Evolutionary conservation across 2,329 filamentous ascomycete species (phyloP).

Genomic region (Aschersonia sp.): DNA sequence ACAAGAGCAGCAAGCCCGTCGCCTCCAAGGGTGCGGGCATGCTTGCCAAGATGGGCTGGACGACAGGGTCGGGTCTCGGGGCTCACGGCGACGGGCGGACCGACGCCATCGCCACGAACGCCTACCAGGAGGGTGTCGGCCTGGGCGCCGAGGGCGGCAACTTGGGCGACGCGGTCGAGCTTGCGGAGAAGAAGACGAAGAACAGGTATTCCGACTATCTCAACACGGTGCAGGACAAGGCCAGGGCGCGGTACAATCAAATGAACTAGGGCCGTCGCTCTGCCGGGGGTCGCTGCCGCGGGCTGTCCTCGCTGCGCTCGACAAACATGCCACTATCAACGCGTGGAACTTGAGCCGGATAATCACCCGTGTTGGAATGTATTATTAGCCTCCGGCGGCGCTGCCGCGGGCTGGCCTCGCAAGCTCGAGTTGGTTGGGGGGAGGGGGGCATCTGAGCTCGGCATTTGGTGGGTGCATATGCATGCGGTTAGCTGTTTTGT

Average conservation of each 20-base stretch:
- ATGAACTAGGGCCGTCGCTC: constrained; percentile 17
- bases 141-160: constrained; percentile 56
- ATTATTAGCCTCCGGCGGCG: too few species aligned
- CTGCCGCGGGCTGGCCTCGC: too few species aligned
- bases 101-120: constrained; percentile 46
- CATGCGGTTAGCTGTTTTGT: too few species aligned
- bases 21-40: constrained; percentile 51
- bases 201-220: constrained; percentile 48
- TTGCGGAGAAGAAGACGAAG: constrained; percentile 47
- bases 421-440: background rate
- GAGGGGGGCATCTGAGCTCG: background rate
- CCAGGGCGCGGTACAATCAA: constrained; percentile 49
- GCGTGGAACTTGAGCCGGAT: too few species aligned
- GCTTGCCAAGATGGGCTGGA: constrained; percentile 63
- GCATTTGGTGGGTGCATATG: background rate
- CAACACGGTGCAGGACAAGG: constrained; percentile 48
- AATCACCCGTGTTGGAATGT: too few species aligned
- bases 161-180: constrained; percentile 50
- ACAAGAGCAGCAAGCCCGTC: constrained; percentile 13
- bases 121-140: constrained; percentile 55
- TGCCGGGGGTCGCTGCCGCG: background rate
- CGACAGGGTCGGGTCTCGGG: constrained; percentile 47
- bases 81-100: constrained; percentile 47
- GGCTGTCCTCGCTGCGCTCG: too few species aligned
- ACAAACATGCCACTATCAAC: too few species aligned